Evolutionary conservation across 208 protist species (phyloP), one percentile per base, ranked within the genome.

Genomic region (Trypanosoma melophagium): DNA sequence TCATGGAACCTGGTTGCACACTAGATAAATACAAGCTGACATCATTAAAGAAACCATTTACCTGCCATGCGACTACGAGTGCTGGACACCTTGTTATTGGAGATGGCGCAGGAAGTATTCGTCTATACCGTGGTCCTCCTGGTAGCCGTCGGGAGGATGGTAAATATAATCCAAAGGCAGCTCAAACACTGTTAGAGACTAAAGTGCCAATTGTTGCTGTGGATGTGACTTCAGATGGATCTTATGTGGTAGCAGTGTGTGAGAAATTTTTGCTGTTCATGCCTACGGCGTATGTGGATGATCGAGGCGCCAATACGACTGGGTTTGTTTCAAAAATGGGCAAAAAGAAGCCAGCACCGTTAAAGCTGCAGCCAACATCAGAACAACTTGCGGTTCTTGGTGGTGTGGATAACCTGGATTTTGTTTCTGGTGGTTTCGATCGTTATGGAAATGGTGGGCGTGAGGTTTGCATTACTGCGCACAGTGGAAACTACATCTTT

Each of bases 101-200:
- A 24, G 81, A 87, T 60, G 51, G 55, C 14, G 35, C n/a, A 44
- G 85, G 85, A 47, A 80, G 28, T 63, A 72, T 90, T 49, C 85
- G 85, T 50, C 77, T 90, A 14, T 90, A 87, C 70, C 82, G 70
- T 17, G 85, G 81, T 1, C 79, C 81, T 1, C 85, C 85, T 22
- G 81, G 79, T 2, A 75, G 77, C 3, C 81, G 81, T 50, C 79
- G 79, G 52, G 52, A 52, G 16, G 59, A 58, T 35, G 79, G 81
- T 16, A 76, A 67, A 12, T 76, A 75, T 68, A 79, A 83, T 47
- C 79, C 81, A 12, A 87, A 90, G 59, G 42, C 76, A 12, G 81
- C 81, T 31, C 87, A 87, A 68, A 90, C 81, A 50, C 67, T 87
- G 21, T 57, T 90, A 24, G 74, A 84, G 12, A 79, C 73, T 25